Conservation (phyloP, 345 rosid genomes). For the Eucalyptus globulus region DNA sequence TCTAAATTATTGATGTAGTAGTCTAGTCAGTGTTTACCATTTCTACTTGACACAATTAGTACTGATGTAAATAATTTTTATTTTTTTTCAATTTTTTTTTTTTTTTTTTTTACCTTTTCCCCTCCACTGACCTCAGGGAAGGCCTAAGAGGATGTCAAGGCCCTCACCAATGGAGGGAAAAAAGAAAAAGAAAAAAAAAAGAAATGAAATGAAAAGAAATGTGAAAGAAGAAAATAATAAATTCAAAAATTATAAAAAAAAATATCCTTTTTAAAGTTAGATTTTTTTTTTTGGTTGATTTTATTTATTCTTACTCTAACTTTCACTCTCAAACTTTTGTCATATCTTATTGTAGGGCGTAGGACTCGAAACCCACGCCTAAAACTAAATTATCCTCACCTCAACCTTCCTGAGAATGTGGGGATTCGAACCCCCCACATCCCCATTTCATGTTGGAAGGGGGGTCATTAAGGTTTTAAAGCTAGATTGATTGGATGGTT, state of each 20-base stretch:
- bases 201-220: too few species aligned
- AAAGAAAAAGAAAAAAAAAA: too few species aligned
- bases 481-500: too few species aligned
- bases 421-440: accelerated
- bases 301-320: accelerated
- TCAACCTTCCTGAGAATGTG: accelerated
- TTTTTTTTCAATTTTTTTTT: too few species aligned
- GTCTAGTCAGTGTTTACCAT: accelerated
- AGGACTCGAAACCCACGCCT: accelerated
- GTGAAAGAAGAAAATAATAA: too few species aligned
- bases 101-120: too few species aligned
- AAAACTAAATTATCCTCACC: accelerated
- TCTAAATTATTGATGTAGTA: too few species aligned
- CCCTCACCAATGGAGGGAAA: accelerated
- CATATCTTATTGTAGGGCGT: accelerated
- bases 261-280: too few species aligned
- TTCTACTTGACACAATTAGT: accelerated
- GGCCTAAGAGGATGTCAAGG: background rate
- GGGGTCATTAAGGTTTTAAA: accelerated
- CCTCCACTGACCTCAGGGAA: accelerated
- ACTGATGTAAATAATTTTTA: accelerated
- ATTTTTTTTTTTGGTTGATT: accelerated
- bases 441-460: accelerated
- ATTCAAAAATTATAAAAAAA: too few species aligned
- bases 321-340: accelerated